Evolutionary conservation across 176 grass and related monocot genomes (phyloP), one percentile per base, ranked within the genome.

Genomic region (Ananas comosus): DNA sequence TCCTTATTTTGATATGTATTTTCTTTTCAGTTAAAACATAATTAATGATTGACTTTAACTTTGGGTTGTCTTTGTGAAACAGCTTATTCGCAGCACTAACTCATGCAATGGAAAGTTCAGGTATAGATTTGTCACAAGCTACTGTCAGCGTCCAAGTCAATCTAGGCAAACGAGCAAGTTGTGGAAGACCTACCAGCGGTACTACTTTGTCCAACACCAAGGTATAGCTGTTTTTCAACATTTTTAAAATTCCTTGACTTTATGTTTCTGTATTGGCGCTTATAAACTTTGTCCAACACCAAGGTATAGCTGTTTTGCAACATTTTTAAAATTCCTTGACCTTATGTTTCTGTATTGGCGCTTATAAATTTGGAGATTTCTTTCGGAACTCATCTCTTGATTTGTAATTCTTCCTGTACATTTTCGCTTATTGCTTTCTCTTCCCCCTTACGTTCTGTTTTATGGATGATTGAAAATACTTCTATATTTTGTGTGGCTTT

Each of bases 71-170:
- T 50, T 19, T 58, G 53, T 50, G 63, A 7, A 48, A 61, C 72
- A 90, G 87, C 70, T 61, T 90, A 66, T 85, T 90, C 68, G 70
- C 72, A 1, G 63, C 87, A 57, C 65, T 90, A 64, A 77, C 87
- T 73, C 73, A 81, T 70, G 87, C 82, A 72, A 79, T 90, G 74
- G 87, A 82, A 64, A 85, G 80, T 75, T 80, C 80, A 72, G 87
- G 82, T 51, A 28, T 90, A 70, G 87, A 90, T 72, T 70, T 85
- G 63, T 85, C 87, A 53, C 87, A 90, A 82, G 87, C 87, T 2
- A 85, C 68, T 11, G 65, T 85, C 27, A 85, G 82, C 7, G 82
- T 90, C 69, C 79, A 90, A 47, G 83, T 90, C 64, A 85, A 90
- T 79, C 79, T 90, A 17, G 87, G 82, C 19, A 85, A 81, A 50